Evolutionary conservation across 1,139 yeast genomes (phyloP).

Genomic region (Petasospora rhodanensis): DNA sequence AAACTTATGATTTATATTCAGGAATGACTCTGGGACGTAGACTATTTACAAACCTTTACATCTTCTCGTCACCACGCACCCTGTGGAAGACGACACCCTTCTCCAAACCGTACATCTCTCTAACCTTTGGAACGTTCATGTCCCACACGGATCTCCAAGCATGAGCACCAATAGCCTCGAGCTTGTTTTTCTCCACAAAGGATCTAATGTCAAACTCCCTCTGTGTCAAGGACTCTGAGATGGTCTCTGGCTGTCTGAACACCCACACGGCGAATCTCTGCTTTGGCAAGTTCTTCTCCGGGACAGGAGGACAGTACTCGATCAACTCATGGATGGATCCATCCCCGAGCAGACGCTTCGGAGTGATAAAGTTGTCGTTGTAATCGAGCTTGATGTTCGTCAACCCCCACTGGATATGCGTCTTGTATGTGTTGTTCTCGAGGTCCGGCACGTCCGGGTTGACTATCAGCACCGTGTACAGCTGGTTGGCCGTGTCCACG

Average conservation of each 20-base stretch:
- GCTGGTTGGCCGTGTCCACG: constrained; percentile 35
- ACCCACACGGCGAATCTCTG: constrained; percentile 93
- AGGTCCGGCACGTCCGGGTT: constrained; percentile 92
- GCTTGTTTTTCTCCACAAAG: constrained; percentile 50
- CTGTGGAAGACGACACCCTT: constrained; percentile 71
- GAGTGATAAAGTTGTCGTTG: constrained; percentile 54
- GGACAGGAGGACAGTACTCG: constrained; percentile 78
- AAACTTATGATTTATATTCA: no score
- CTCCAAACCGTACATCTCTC: constrained; percentile 68
- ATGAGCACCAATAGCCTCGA: constrained; percentile 84
- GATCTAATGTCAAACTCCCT: constrained; percentile 66
- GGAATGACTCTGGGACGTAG: no score
- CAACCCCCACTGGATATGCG: constrained; percentile 77
- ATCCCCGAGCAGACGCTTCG: constrained; percentile 30
- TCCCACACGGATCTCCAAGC: constrained; percentile 89
- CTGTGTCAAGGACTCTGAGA: constrained; percentile 21
- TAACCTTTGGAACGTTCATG: constrained; percentile 60
- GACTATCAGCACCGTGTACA: constrained; percentile 74
- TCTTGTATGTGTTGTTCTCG: constrained; percentile 59
- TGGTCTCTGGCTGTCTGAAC: constrained; percentile 55
- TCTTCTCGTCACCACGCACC: constrained; percentile 31
- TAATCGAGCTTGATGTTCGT: constrained; percentile 61
- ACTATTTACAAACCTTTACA: constrained; percentile 10
- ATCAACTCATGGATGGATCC: constrained; percentile 38
- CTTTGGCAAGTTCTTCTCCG: constrained; percentile 79